Percentiles rank a stretch among this genome's conserved stretches.
phyloP scores from a whole-genome alignment of 108 stramenopile genomes.

The Hondaea fermentalgiana region DNA sequence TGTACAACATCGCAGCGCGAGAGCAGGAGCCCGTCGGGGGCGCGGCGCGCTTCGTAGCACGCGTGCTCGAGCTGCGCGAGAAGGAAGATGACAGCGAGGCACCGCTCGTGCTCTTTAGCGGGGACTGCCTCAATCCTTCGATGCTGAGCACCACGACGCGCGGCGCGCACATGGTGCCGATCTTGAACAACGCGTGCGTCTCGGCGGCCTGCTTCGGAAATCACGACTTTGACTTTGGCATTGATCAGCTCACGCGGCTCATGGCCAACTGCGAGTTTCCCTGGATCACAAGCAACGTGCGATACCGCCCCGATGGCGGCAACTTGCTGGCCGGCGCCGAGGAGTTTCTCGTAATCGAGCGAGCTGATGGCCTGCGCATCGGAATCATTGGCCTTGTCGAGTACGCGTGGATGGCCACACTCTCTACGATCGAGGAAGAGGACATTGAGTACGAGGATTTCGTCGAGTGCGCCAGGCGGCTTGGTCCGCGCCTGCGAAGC shows the following conservation, averaged over 20 bases:
- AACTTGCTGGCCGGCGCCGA: background rate
- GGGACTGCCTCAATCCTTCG: constrained; percentile 15
- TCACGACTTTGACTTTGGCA: constrained; percentile 24
- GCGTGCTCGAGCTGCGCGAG: background rate
- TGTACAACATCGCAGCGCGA: background rate
- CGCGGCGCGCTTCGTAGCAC: background rate
- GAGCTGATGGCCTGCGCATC: background rate
- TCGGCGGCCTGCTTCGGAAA: constrained; percentile 9
- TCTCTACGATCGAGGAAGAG: constrained; percentile 10
- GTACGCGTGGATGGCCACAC: constrained; percentile 22
- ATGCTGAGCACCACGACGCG: background rate
- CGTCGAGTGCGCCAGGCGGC: background rate
- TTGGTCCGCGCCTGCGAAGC: background rate
- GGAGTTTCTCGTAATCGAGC: background rate
- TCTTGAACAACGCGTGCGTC: background rate
- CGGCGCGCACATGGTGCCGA: constrained; percentile 9
- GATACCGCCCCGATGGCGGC: background rate
- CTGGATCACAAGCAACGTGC: constrained; percentile 22
- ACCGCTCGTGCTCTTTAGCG: constrained; percentile 17
- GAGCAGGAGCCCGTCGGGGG: background rate
- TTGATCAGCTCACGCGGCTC: background rate
- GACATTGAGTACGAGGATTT: constrained; percentile 15
- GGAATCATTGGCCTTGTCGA: constrained; percentile 26
- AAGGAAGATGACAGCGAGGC: background rate
- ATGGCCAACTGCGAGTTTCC: background rate